These are phyloP conservation scores for Diaporthe vexans DNA, from an alignment of 2,329 filamentous ascomycete genomes.

Conservation along the genomic window DNA sequence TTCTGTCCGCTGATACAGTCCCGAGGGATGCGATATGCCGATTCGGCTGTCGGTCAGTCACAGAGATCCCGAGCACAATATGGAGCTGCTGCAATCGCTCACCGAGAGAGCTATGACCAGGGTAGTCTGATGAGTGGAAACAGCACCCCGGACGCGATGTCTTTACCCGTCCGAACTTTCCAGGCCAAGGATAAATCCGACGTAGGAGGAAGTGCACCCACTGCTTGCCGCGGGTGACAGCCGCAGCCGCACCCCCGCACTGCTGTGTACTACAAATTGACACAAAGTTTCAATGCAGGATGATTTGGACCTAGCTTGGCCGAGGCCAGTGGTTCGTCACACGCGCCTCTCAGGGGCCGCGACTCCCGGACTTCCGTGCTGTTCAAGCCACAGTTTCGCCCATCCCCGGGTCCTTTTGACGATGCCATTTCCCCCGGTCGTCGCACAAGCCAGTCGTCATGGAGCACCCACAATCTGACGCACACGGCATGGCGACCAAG, in stretches of 20 bases:
- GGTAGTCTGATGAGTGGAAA: background rate
- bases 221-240: background rate
- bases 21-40: too few relatives aligned
- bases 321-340: background rate
- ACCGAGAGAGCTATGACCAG: background rate
- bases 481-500: background rate
- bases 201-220: background rate
- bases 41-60: background rate
- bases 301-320: background rate
- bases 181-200: background rate
- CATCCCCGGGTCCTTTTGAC: too few relatives aligned
- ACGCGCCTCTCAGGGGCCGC: background rate
- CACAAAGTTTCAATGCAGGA: conserved; percentile 2
- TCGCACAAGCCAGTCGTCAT: background rate
- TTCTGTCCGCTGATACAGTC: background rate
- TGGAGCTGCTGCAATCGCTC: background rate
- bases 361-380: background rate
- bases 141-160: background rate
- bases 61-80: background rate
- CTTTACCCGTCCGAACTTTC: too few relatives aligned
- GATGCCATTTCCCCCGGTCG: too few relatives aligned
- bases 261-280: too few relatives aligned
- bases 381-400: background rate
- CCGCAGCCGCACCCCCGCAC: conserved; percentile 6
- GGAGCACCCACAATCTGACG: background rate